Base-by-base conservation (phyloP, 2,329 filamentous ascomycete species). In the Fusarium illudens region DNA sequence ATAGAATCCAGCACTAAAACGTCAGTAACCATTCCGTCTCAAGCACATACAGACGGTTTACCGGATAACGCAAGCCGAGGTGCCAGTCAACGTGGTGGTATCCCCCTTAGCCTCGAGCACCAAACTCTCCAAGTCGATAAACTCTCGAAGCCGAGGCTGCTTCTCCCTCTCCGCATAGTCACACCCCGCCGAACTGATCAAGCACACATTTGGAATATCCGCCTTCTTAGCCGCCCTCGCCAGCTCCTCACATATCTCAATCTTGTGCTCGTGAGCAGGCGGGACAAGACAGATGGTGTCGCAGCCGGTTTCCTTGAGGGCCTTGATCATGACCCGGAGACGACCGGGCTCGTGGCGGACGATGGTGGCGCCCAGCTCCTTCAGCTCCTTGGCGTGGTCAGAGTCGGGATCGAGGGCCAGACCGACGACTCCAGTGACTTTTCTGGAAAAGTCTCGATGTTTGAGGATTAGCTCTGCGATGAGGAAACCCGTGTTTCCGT, bases 401-500 rank as follows among this genome's bases (percentile, higher is more conserved):
- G 62, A 73, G 6, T 75, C 59, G 0, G 82, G 80, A 50, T 85
- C 58, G 2, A 84, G 70, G 5, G 80, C 71, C 9, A 86, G 75
- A 11, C 79, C 80, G 25, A 75, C 77, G 36, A 86, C 72, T 12
- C 77, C 79, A 65, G 76, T 74, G 64, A 84, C 71, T 58, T 81
- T 78, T 20, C 73, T 73, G 15, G 76, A 77, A 76, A 86, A 85
- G 20, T 79, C 74, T 8, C 70, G 65, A 29, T 83, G 70, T 20
- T 77, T 81, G 48, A 85, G 79, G 39, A 85, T 77, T 7, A 85
- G 77, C 67, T 86, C 82, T 36, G 82, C 81, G 67, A 86, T 84
- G 60, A 82, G 75, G 65, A 83, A 84, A 65, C 83, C 84, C 5
- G 83, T 85, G 58, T 85, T 78, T 70, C 84, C 84, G 42, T 86